Percentiles rank a stretch among this genome's conserved stretches.
phyloP scores from a whole-genome alignment of 768 basidiomycete species.

The Suillus fuscotomentosus region DNA sequence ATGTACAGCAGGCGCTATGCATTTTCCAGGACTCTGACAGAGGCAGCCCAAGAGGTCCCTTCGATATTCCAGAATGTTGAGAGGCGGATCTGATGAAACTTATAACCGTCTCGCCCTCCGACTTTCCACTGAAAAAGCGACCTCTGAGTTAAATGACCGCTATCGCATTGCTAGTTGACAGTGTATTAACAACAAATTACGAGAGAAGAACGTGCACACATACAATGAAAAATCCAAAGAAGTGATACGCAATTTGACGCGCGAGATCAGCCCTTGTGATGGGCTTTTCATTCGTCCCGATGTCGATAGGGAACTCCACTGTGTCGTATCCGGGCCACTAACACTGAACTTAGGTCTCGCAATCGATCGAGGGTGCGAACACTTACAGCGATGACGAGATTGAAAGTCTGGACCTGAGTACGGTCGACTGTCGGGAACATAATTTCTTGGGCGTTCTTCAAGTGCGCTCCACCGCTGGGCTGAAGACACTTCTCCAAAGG shows the following conservation, averaged over 20 bases:
- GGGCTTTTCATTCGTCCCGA: background rate
- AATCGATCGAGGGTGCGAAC: background rate
- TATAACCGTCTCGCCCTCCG: background rate
- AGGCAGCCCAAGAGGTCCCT: constrained; percentile 7
- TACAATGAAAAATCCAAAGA: constrained; percentile 8
- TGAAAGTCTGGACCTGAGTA: background rate
- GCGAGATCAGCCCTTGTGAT: constrained; percentile 9
- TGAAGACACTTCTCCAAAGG: constrained; percentile 1
- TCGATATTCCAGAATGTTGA: constrained; percentile 10
- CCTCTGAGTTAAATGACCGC: background rate
- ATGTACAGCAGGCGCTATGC: background rate
- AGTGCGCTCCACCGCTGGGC: background rate
- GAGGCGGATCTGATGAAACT: constrained; percentile 9
- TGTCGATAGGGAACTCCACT: constrained; percentile 3
- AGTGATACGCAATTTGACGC: constrained; percentile 7
- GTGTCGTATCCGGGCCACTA: constrained; percentile 12
- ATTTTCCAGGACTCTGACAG: constrained; percentile 7
- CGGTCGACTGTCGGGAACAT: constrained; percentile 3
- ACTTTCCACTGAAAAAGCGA: constrained; percentile 6
- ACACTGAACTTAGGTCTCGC: background rate
- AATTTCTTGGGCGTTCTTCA: constrained; percentile 5
- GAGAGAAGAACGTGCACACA: background rate
- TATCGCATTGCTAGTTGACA: constrained; percentile 3
- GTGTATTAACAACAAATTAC: background rate
- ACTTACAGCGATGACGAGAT: constrained; percentile 6